Percentiles rank a stretch among this genome's conserved stretches.
These are phyloP conservation scores for Symbiodinium pilosum DNA, from an alignment of 73 alveolate species.

Conservation along the genomic window DNA sequence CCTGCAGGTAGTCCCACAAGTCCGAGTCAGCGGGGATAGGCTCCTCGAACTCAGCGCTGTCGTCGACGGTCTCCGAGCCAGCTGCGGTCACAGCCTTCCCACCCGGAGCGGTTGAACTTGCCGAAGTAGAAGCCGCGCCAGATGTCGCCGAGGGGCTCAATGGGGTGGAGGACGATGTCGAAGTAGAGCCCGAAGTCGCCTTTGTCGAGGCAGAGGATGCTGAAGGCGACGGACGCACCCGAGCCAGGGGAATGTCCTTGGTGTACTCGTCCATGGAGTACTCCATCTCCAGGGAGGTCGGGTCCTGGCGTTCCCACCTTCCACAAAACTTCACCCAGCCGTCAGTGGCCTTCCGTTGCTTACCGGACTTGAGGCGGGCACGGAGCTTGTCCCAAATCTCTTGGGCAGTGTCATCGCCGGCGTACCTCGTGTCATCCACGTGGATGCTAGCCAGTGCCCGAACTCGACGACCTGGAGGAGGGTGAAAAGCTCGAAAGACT, in stretches of 20 bases:
- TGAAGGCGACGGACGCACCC: background rate
- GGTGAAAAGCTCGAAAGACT: background rate
- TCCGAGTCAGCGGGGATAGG: background rate
- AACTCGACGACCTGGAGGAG: background rate
- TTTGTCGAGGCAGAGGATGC: background rate
- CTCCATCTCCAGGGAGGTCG: background rate
- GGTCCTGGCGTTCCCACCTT: conserved; percentile 1
- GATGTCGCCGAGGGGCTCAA: background rate
- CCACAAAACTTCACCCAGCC: conserved; percentile 17
- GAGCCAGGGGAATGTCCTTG: background rate
- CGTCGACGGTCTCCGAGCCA: background rate
- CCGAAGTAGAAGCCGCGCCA: background rate
- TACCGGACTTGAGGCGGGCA: background rate
- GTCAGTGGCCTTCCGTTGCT: background rate
- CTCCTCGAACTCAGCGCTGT: background rate
- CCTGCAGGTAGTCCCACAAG: background rate
- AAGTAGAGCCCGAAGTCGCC: background rate
- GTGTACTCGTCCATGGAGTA: conserved; percentile 25
- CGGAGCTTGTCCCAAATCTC: background rate
- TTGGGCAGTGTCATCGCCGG: background rate
- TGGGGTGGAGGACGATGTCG: background rate
- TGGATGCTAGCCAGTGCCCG: background rate
- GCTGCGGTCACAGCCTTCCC: background rate
- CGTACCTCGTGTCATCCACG: background rate
- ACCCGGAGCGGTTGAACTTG: too few relatives aligned